These are phyloP conservation scores for Phialophora chinensis DNA, from an alignment of 2,329 filamentous ascomycete species.

Conservation along the genomic window DNA sequence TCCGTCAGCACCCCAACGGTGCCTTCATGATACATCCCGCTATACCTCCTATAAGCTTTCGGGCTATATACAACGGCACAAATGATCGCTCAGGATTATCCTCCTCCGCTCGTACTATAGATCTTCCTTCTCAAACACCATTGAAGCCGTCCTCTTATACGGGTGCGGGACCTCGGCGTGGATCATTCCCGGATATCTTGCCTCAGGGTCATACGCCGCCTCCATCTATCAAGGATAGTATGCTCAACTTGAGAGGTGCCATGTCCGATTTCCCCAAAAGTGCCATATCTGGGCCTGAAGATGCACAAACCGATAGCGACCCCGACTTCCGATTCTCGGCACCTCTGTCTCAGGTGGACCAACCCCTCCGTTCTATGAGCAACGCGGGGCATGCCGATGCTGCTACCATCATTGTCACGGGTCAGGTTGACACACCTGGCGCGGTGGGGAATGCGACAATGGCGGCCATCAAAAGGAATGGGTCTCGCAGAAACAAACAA, in stretches of 20 bases:
- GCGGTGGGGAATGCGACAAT: background rate
- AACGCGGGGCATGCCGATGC: conserved; percentile 9
- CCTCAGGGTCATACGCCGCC: conserved; percentile 28
- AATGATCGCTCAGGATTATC: background rate
- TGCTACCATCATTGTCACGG: conserved; percentile 10
- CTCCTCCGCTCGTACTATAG: background rate
- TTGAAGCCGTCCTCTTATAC: background rate
- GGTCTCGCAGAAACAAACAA: conserved; percentile 28
- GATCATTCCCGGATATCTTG: conserved; percentile 28
- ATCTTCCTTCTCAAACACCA: background rate
- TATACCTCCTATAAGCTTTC: conserved; percentile 11
- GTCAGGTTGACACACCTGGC: background rate
- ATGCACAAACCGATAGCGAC: conserved; percentile 26
- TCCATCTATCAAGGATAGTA: conserved; percentile 10
- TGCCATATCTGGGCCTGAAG: conserved; percentile 9
- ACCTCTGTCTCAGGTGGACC: conserved; percentile 9
- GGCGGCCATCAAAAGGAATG: background rate
- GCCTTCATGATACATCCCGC: conserved; percentile 17
- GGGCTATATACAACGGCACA: background rate
- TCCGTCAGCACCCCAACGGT: background rate
- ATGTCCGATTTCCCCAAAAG: background rate
- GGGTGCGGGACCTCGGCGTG: conserved; percentile 20
- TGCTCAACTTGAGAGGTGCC: background rate
- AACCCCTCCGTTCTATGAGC: conserved; percentile 8
- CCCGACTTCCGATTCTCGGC: conserved; percentile 25